Evolutionary conservation across 768 basidiomycete species (phyloP), one percentile per base, ranked within the genome.

Genomic region (Dictyophora rubrovolvata): DNA sequence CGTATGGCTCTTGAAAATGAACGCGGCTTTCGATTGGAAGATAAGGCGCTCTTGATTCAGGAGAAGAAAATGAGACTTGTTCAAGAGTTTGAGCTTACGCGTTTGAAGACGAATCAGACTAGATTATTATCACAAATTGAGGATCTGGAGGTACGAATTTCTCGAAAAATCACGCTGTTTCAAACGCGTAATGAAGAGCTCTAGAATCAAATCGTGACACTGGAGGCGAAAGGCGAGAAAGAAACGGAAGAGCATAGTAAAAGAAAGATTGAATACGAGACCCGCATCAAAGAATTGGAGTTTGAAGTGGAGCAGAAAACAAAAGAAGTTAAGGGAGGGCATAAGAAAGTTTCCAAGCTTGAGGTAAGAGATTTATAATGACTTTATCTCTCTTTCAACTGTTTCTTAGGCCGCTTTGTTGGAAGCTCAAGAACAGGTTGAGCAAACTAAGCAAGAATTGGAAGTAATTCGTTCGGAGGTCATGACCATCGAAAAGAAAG

Each of bases 71-170:
- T 79, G 54, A 70, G 79, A 49, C 63, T 86, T 37, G 83, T 85
- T 65, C 73, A 86, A 58, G 87, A 91, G 60, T 81, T 74, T 65
- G 79, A 79, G 66, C 77, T 89, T 54, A 79, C 77, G n/a, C 76
- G 81, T 70, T 89, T 86, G 65, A 83, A 85, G 68, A 75, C 75
- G 18, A 75, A 75, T 53, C 87, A 88, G 63, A 72, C 73, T 14
- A 83, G 84, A 63, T 69, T 87, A 50, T 82, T 86, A 64, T 67
- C 70, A 47, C 76, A 74, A 61, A 68, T 86, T 9, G 73, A 71
- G 21, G 75, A 79, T 37, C 65, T 83, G n/a, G 78, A 84, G 67
- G 78, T 59, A 35, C 52, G 57, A 28, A 4, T 35, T 59, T 34
- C 49, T 73, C 79, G 20, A 75, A 75, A 53, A 73, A 77, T 46